Evolutionary conservation across 768 basidiomycete genomes (phyloP), one percentile per base, ranked within the genome.

Genomic region (Boletus rubescentipes): DNA sequence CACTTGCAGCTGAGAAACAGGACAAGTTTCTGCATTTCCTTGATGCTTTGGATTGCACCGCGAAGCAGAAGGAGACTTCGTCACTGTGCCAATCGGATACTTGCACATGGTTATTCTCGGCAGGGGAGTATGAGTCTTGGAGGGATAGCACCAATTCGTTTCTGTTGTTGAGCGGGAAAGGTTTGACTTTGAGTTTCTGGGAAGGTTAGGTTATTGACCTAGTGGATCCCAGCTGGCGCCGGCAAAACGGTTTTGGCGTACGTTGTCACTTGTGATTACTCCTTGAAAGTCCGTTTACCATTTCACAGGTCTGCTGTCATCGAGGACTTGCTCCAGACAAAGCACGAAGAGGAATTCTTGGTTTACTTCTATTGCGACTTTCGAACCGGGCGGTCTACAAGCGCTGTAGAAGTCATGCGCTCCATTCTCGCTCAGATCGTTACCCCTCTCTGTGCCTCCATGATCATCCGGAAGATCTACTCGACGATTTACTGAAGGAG

Each of bases 301-400:
- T n/a, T n/a, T n/a, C n/a, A n/a, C n/a, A 49, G 54, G 2, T 48
- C 56, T 31, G 43, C 11, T 2, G 26, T 39, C 10, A 45, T 57
- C 41, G 4, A 49, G 1, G 29, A 56, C 10, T 42, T 56, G n/a
- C n/a, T n/a, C n/a, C n/a, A n/a, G n/a, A n/a, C 9, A 9, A 14
- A 7, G 30, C 21, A 26, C 10, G 11, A 46, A 18, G 29, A 20
- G 1, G 57, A 52, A 15, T 1, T 41, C 7, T 9, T 63, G 18
- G 51, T 26, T 0, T 63, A 51, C 21, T 67, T 67, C 41, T 68
- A 66, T 48, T 68, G 66, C 5, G 61, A 67, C 43, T 67, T 68
- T 36, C 51, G 49, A 6, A 41, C 21, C 1, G 20, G 9, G 5
- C 23, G 40, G 2, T 61, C 59, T 2, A 63, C 51, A 2, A 50